phyloP scores from a whole-genome alignment of 169 alveolate species.

The Eimeria nieschulzi region DNA sequence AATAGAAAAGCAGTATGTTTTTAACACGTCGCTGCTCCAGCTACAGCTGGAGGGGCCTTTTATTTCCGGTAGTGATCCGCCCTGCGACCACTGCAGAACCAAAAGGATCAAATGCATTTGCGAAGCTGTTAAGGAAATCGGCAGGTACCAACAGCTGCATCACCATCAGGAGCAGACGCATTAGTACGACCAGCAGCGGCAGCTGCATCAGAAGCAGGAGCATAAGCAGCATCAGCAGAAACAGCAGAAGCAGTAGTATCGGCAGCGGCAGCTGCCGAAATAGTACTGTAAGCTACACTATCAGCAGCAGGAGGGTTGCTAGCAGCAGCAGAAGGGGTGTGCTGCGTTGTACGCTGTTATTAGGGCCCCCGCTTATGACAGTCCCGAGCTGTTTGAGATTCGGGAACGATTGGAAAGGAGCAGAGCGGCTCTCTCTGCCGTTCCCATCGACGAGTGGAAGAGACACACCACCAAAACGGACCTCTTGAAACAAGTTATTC shows the following conservation, averaged over 20 bases:
- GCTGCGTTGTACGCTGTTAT: constrained; percentile 2
- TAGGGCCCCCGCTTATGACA: constrained; percentile 47
- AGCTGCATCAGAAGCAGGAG: constrained; percentile 19
- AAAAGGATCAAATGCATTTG: constrained; percentile 56
- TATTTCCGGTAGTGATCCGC: constrained; percentile 38
- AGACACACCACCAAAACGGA: constrained; percentile 66
- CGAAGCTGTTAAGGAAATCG: constrained; percentile 37
- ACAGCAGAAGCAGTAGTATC: not conserved
- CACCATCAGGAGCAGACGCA: not conserved
- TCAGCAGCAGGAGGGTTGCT: not conserved
- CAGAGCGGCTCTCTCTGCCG: constrained; percentile 17
- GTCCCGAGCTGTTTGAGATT: not conserved
- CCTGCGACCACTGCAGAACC: constrained; percentile 50
- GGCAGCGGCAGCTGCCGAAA: not conserved
- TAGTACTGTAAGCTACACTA: not conserved
- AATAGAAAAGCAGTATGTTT: constrained; percentile 4
- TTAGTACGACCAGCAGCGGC: not conserved
- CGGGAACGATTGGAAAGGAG: constrained; percentile 25
- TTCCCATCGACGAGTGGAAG: constrained; percentile 75
- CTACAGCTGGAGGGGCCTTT: constrained; percentile 48
- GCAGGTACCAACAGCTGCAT: constrained; percentile 21
- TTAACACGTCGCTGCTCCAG: constrained; percentile 14
- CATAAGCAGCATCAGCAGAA: not conserved
- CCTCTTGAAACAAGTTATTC: constrained; percentile 25
- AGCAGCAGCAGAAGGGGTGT: constrained; percentile 2